Evolutionary conservation across 352 stramenopile species (phyloP), one percentile per base, ranked within the genome.

Genomic region (Peronospora farinosa): DNA sequence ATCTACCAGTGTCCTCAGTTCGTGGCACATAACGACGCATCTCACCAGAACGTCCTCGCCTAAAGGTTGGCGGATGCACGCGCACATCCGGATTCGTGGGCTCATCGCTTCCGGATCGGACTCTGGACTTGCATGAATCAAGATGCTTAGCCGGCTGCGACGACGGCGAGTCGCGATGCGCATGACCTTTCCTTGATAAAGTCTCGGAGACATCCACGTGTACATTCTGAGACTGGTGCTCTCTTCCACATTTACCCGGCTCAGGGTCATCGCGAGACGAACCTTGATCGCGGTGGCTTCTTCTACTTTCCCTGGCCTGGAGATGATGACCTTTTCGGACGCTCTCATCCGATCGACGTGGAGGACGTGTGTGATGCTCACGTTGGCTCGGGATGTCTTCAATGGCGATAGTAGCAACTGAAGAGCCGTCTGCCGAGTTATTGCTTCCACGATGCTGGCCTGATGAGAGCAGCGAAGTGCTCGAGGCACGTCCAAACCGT

Each of bases 371-470:
- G 15, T 46, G 42, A 44, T 64, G 40, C 16, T 70, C 57, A 25
- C 17, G 51, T 11, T 64, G 57, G 27, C 57, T 48, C 36, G 62
- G 52, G 9, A 67, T 65, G 25, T 70, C 57, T 44, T 64, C 57
- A 12, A 67, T 64, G n/a, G 40, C 28, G 37, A 70, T 70, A 8
- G 62, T 70, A 53, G 43, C 44, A 47, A 70, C 16, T 0, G 52
- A 67, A 19, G 40, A 40, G 30, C 44, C 46, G 1, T 47, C 48
- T 28, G 21, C 32, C 3, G 44, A 63, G 15, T 52, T 32, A 30
- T 60, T 19, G 9, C 56, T 60, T 8, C 43, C 39, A 51, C 49
- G 61, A 8, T 32, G 47, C 8, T 50, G 47, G 17, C 40, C 44
- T 7, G 50, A 37, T 7, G 42, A 40, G 25, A 50, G 33, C n/a